Base-by-base conservation (phyloP, 306 rosid genomes). In the Rosa lucieae region DNA sequence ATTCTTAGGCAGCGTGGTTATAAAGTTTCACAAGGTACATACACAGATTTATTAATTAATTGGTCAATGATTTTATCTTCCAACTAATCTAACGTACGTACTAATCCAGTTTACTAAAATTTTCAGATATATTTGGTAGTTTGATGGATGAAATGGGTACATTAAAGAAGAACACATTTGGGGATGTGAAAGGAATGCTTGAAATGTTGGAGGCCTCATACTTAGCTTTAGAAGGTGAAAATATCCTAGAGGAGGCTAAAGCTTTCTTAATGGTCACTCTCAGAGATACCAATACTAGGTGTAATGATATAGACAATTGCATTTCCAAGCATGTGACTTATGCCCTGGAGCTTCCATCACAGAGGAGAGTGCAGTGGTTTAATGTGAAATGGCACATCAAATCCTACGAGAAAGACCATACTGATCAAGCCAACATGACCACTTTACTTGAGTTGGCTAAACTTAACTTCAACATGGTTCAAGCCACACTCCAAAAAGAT, bases 311-410 rank as follows among this genome's bases (percentile, higher is more conserved):
- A 72, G 32, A 74, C 14, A 7, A 18, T 7, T 14, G 43, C 14
- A 14, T 42, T 74, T 20, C 10, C 61, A 59, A 87, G 29, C 59
- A 40, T 18, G 82, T 83, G 82, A 73, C 15, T 49, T 92, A 80
- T 82, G 85, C 85, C 4, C 63, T 90, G 85, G 88, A 89, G 70
- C 76, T 87, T 78, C 83, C 97, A 0, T 79, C 83, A 5, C 89
- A 86, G n/a, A 81, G 89, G 90, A 87, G 97, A 77, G 89, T 89
- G 0, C 58, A 67, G 5, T 92, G 94, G 97, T 92, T 88, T 67
- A 85, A 90, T 0, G 87, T 90, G 2, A 85, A 74, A 84, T 84
- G 94, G 92, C 88, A 90, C 8, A 75, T 83, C 2, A 77, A 63
- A 0, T 72, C 80, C 4, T 83, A 72, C 4, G 79, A 80, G 52